Base-by-base conservation (phyloP, 495 filamentous ascomycete species). In the Wilcoxina mikolae region DNA sequence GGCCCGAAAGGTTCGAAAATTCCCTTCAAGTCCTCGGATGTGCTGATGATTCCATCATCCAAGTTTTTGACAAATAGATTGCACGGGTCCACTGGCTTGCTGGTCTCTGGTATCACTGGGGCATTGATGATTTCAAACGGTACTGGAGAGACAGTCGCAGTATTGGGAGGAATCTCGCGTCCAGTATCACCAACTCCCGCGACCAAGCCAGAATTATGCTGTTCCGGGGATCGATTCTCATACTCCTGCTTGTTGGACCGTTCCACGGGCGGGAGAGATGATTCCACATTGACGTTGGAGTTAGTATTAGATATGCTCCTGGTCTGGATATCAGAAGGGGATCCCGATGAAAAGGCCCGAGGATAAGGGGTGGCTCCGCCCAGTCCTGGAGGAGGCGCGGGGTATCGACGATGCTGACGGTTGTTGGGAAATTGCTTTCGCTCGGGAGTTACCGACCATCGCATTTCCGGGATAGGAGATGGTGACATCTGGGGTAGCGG, bases 41-140 rank as follows among this genome's bases (percentile, higher is more conserved):
- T 54, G 25, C 65, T 53, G 33, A 66, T 63, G 28, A 57, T 18
- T 17, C 49, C 15, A 43, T 65, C 60, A 42, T 65, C 63, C 58
- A 99, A 79, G 72, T 96, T 99, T 80, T 99, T 99, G 72, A 99
- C 85, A 71, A 94, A 96, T 67, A 96, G 80, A 72, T 99, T 99
- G 72, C 90, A 60, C n/a, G 64, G 64, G 45, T 66, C 64, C 2
- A 42, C 51, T 4, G 64, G 64, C 29, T 60, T 58, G 11, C 53
- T 51, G 22, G 63, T 63, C 31, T 65, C 63, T 3, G 64, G 64
- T n/a, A 66, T 61, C 22, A 58, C 28, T 11, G 54, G 38, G 5
- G 53, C 45, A 26, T 56, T 52, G 27, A 64, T 45, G 20, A 56
- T 54, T 24, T 60, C 53, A 57, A 64, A 63, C 5, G 51, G 38